A percentile compares a stretch with the other conserved stretches of the same genome.
These are phyloP conservation scores for Jimgerdemannia lactiflua DNA, from an alignment of 192 early-diverging fungal genomes.

Conservation along the genomic window DNA sequence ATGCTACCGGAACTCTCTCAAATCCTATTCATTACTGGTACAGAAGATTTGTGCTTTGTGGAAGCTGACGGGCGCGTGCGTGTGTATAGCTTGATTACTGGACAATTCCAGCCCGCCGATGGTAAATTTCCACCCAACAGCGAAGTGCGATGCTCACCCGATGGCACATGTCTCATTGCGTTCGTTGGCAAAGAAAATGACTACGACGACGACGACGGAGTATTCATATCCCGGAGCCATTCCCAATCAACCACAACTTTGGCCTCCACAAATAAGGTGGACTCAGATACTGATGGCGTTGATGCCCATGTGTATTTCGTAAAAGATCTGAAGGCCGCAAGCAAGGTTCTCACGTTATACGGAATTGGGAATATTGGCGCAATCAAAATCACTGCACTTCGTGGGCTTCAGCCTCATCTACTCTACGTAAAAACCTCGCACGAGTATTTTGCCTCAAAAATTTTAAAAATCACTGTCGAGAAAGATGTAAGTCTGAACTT, in stretches of 20 bases:
- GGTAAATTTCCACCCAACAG: slow-evolving; percentile 6
- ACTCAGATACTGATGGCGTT: background rate
- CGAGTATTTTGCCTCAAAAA: no score
- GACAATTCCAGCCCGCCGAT: slow-evolving; percentile 9
- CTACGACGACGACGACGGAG: background rate
- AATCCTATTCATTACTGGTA: slow-evolving; percentile 19
- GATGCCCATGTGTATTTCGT: background rate
- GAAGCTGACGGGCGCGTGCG: slow-evolving; percentile 2
- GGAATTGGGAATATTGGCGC: no score
- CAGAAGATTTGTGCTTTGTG: background rate
- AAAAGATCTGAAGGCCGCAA: no score
- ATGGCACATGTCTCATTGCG: slow-evolving; percentile 20
- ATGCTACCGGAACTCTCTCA: slow-evolving; percentile 7
- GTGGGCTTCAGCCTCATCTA: no score
- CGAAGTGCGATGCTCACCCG: slow-evolving; percentile 1
- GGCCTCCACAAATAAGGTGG: no score
- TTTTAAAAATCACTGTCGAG: no score
- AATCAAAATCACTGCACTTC: no score
- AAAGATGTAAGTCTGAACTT: no score
- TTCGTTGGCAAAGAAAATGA: slow-evolving; percentile 4
- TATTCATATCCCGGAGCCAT: no score
- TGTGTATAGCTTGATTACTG: slow-evolving; percentile 11
- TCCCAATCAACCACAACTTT: no score
- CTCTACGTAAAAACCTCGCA: no score
- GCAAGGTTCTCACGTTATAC: no score